Evolutionary conservation across 805 yeast species (phyloP).

Genomic region (Saccharomycopsis schoenii): DNA sequence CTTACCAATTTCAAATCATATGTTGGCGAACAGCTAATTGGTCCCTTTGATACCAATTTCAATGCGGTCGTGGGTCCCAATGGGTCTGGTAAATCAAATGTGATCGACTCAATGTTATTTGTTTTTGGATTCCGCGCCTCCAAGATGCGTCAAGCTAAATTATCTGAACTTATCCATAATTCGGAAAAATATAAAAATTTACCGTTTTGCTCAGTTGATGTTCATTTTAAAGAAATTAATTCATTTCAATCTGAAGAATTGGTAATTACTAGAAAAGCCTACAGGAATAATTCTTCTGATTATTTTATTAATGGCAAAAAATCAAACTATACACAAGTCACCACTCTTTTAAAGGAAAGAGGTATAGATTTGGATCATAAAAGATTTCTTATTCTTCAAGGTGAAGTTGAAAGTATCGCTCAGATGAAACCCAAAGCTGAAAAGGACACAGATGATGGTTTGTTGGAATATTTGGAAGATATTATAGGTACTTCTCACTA

Average conservation of each 20-base stretch:
- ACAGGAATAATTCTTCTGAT: slow-evolving; percentile 62
- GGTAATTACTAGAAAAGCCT: slow-evolving; percentile 73
- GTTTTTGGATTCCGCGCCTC: slow-evolving; percentile 96
- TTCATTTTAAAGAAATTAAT: slow-evolving; percentile 55
- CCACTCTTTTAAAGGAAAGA: slow-evolving; percentile 57
- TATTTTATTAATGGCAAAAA: slow-evolving; percentile 64
- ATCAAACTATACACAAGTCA: slow-evolving; percentile 72
- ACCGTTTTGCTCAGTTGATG: slow-evolving; percentile 79
- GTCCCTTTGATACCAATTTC: slow-evolving; percentile 89
- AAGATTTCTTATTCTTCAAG: slow-evolving; percentile 87
- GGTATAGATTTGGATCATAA: slow-evolving; percentile 95
- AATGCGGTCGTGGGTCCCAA: slow-evolving; percentile 98
- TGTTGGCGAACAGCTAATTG: slow-evolving; percentile 86
- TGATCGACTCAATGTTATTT: slow-evolving; percentile 89
- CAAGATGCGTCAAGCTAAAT: slow-evolving; percentile 91
- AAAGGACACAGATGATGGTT: slow-evolving; percentile 82
- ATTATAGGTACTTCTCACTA: slow-evolving; percentile 90
- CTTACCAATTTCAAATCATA: slow-evolving; percentile 88
- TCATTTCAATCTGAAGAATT: slow-evolving; percentile 45
- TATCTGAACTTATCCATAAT: slow-evolving; percentile 88
- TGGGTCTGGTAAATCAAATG: slow-evolving; percentile 97
- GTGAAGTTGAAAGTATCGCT: slow-evolving; percentile 96
- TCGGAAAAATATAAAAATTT: slow-evolving; percentile 64
- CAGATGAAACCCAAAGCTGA: slow-evolving; percentile 99
- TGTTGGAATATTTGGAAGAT: slow-evolving; percentile 89